These are phyloP conservation scores for Cyclostephanos tholiformis DNA, from an alignment of 108 stramenopile genomes.

Conservation along the genomic window DNA sequence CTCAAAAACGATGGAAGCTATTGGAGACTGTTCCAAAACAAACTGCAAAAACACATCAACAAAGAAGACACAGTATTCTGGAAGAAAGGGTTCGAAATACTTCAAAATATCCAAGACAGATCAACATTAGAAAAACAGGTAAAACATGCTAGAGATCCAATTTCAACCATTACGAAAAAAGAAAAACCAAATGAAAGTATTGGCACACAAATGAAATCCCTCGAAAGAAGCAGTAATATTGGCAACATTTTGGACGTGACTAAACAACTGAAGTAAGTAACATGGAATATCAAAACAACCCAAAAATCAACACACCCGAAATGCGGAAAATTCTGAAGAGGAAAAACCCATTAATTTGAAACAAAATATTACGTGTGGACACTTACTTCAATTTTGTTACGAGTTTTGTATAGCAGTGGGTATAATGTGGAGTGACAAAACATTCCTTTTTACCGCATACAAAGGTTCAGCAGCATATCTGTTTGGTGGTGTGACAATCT, in stretches of 20 bases:
- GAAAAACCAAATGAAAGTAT: constrained; percentile 1
- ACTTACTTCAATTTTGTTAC: neutral
- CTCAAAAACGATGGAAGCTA: too few species aligned
- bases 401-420: too few species aligned
- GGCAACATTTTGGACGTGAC: constrained; percentile 2
- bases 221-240: neutral
- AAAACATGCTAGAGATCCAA: too few species aligned
- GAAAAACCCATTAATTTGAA: neutral
- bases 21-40: too few species aligned
- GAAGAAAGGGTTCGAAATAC: too few species aligned
- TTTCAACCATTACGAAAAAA: too few species aligned
- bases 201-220: neutral
- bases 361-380: neutral
- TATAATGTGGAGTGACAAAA: too few species aligned
- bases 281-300: neutral
- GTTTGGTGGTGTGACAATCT: too few species aligned
- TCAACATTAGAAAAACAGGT: too few species aligned
- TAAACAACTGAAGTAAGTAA: constrained; percentile 10
- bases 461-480: too few species aligned
- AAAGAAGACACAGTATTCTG: neutral
- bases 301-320: neutral
- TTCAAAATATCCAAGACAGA: too few species aligned
- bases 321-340: neutral
- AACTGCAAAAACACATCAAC: constrained; percentile 3
- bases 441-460: too few species aligned